A percentile compares a stretch with the other conserved stretches of the same genome.
These are phyloP conservation scores for Arachnomyces sp. DNA, from an alignment of 2,329 filamentous ascomycete genomes.

Conservation along the genomic window DNA sequence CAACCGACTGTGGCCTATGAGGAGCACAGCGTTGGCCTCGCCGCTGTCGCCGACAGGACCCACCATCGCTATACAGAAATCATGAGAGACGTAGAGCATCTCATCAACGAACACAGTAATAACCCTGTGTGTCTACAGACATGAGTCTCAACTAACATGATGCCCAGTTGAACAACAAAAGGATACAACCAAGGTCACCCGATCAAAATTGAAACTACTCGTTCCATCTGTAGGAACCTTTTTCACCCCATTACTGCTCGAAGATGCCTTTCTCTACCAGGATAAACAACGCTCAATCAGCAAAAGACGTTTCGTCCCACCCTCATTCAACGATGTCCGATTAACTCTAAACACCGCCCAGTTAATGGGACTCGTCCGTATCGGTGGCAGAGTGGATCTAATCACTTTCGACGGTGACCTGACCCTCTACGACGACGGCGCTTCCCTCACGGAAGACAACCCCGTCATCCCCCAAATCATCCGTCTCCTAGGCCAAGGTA, in stretches of 20 bases:
- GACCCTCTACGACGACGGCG: conserved; percentile 86
- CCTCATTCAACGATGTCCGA: conserved; percentile 94
- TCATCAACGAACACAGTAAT: conserved; percentile 85
- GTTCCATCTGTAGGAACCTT: conserved; percentile 89
- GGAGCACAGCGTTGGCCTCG: conserved; percentile 54
- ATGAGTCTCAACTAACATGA: conserved; percentile 2
- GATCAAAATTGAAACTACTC: conserved; percentile 85
- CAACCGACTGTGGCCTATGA: conserved; percentile 86
- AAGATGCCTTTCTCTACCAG: conserved; percentile 86
- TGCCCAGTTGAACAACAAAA: conserved; percentile 63
- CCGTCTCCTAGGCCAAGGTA: conserved; percentile 66
- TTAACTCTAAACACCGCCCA: conserved; percentile 92
- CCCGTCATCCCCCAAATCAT: conserved; percentile 64
- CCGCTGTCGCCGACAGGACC: conserved; percentile 69
- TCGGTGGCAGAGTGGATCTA: conserved; percentile 61
- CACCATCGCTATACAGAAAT: conserved; percentile 91
- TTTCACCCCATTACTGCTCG: conserved; percentile 79
- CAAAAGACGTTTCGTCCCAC: conserved; percentile 83
- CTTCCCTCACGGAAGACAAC: conserved; percentile 66
- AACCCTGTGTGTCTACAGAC: conserved; percentile 5
- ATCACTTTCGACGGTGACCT: conserved; percentile 98
- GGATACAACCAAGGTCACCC: conserved; percentile 50
- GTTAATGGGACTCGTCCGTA: conserved; percentile 76
- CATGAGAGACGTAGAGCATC: conserved; percentile 82
- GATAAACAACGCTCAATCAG: conserved; percentile 81